phyloP scores from a whole-genome alignment of 768 basidiomycete genomes.

The Amanita fuliginea region DNA sequence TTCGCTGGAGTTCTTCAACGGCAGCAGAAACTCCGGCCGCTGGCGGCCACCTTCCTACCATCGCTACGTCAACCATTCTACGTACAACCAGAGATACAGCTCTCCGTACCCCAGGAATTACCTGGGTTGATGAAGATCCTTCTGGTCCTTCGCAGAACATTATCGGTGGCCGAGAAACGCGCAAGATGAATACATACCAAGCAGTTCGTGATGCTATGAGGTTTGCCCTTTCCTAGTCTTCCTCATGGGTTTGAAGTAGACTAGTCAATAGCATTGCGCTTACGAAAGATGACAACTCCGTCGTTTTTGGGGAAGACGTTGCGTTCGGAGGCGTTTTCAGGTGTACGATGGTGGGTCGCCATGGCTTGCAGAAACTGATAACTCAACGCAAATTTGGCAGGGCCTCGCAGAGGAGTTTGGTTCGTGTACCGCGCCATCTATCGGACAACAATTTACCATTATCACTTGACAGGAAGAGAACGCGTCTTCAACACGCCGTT shows the following conservation, averaged over 20 bases:
- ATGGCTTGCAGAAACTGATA: not conserved
- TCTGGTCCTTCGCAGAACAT: slow-evolving; percentile 30
- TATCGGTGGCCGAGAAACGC: slow-evolving; percentile 71
- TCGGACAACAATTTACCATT: not conserved
- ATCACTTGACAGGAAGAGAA: slow-evolving; percentile 51
- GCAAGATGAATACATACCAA: slow-evolving; percentile 95
- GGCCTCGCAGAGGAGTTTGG: slow-evolving; percentile 92
- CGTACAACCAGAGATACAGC: slow-evolving; percentile 56
- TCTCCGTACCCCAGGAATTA: slow-evolving; percentile 59
- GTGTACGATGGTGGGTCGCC: slow-evolving; percentile 67
- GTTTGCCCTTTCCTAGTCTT: slow-evolving; percentile 21
- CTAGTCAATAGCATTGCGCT: slow-evolving; percentile 53
- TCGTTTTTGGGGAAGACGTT: slow-evolving; percentile 89
- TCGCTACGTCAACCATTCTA: slow-evolving; percentile 59
- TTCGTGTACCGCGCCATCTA: slow-evolving; percentile 20
- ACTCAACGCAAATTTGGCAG: slow-evolving; percentile 23
- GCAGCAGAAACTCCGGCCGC: slow-evolving; percentile 57
- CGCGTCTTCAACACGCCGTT: slow-evolving; percentile 94
- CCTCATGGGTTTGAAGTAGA: not conserved
- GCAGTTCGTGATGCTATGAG: slow-evolving; percentile 86
- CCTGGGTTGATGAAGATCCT: slow-evolving; percentile 57
- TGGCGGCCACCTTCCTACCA: slow-evolving; percentile 66
- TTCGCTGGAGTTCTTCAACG: slow-evolving; percentile 42
- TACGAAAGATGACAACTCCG: slow-evolving; percentile 73
- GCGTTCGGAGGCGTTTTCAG: slow-evolving; percentile 93